Evolutionary conservation across 2,329 filamentous ascomycete genomes (phyloP), one percentile per base, ranked within the genome.

Genomic region (Colletotrichum euphorbiae): DNA sequence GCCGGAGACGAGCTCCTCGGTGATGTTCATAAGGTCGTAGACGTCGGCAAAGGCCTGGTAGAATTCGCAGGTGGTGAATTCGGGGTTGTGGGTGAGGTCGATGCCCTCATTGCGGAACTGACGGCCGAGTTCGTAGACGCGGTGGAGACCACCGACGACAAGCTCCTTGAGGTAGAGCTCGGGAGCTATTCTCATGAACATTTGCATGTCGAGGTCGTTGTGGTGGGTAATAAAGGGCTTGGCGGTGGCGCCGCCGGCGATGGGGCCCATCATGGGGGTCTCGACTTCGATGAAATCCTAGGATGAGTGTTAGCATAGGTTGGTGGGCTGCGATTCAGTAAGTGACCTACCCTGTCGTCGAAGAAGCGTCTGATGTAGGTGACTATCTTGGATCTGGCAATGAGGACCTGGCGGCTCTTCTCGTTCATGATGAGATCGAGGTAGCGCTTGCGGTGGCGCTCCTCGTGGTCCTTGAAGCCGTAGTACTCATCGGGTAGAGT

Each of bases 371-470:
- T 93, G 73, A 99, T 91, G 78, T 93, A 98, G 70, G 88, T 90
- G 77, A 97, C 89, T 76, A 98, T 94, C 87, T 93, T 94, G 75
- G 93, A 89, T 62, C 96, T 89, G 43, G 92, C 94, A 75, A 93
- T 86, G 80, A 98, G 92, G 66, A 94, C 91, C 69, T 97, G 88
- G 62, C 94, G 89, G 51, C 92, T 93, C 70, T 86, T 86, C 76
- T 97, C 92, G 82, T 99, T 98, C 91, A 98, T 97, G 81, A 99
- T 96, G 74, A 99, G 85, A 80, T 99, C 96, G 59, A 99, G 89
- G 80, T 97, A 97, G 69, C 95, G 89, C 62, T 97, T 93, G 74
- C 97, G 92, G 87, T 93, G 94, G 69, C 96, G 90, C 80, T 94
- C 92, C 81, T 99, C 96, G 77, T 94, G 89, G 78, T 98, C 94